phyloP scores from a whole-genome alignment of 2,329 filamentous ascomycete genomes.

The Colletotrichum spaethianum region DNA sequence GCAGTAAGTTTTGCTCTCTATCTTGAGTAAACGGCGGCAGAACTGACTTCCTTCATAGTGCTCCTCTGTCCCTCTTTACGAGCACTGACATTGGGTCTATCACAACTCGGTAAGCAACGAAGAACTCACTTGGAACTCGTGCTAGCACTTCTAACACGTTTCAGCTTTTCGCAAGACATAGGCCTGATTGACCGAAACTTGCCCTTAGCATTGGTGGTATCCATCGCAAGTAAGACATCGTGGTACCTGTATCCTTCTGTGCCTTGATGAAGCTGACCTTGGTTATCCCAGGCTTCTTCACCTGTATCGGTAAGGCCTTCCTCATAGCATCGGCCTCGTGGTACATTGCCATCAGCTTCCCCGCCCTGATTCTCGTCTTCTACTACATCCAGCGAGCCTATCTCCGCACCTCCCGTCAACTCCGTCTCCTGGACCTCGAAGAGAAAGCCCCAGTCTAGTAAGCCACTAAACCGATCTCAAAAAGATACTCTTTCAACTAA shows the following conservation, averaged over 20 bases:
- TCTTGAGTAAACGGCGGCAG: neutral
- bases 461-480: conserved; percentile 43
- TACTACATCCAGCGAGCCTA: conserved; percentile 56
- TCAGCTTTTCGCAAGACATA: conserved; percentile 46
- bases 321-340: conserved; percentile 56
- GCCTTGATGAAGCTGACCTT: neutral
- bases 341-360: conserved; percentile 56
- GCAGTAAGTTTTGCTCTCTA: conserved; percentile 3
- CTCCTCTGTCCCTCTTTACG: conserved; percentile 41
- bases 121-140: conserved; percentile 10
- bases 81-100: conserved; percentile 44
- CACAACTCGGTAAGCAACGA: conserved; percentile 44
- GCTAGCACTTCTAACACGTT: too few relatives aligned
- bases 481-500: neutral
- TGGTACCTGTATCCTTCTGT: neutral
- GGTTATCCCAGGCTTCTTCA: conserved; percentile 38
- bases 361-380: conserved; percentile 46
- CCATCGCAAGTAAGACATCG: conserved; percentile 30
- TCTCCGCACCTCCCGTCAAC: conserved; percentile 59
- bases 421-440: conserved; percentile 59
- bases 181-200: conserved; percentile 46
- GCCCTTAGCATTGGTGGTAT: conserved; percentile 43
- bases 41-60: conserved; percentile 14
- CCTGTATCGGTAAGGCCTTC: conserved; percentile 54
- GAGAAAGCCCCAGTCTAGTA: conserved; percentile 58